phyloP scores from a whole-genome alignment of 192 early-diverging fungal species.

The Helicostylum pulchrum region DNA sequence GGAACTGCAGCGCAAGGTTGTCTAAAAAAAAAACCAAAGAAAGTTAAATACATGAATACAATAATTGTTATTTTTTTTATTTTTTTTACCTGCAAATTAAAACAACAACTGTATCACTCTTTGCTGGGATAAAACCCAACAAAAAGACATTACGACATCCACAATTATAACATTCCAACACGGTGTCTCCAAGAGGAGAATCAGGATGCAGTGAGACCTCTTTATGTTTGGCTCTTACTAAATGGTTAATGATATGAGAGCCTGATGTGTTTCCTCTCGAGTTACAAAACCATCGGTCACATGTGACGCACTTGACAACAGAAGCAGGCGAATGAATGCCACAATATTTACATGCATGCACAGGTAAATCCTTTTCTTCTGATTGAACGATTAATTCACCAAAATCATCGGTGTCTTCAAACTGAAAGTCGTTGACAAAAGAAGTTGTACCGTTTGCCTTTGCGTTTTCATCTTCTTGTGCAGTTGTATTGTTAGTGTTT shows the following conservation, averaged over 20 bases:
- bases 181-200: slow-evolving; percentile 90
- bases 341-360: slow-evolving; percentile 91
- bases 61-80: background rate
- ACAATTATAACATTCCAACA: slow-evolving; percentile 98
- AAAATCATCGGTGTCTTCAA: slow-evolving; percentile 54
- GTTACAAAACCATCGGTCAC: slow-evolving; percentile 98
- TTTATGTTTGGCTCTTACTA: slow-evolving; percentile 91
- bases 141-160: slow-evolving; percentile 92
- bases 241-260: slow-evolving; percentile 93
- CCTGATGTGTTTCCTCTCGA: slow-evolving; percentile 83
- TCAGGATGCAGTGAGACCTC: slow-evolving; percentile 92
- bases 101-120: slow-evolving; percentile 96
- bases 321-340: slow-evolving; percentile 84
- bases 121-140: slow-evolving; percentile 98
- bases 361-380: slow-evolving; percentile 59
- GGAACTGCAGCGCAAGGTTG: slow-evolving; percentile 90
- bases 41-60: background rate
- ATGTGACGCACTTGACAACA: slow-evolving; percentile 90
- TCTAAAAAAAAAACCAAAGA: slow-evolving; percentile 38
- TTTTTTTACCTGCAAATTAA: slow-evolving; percentile 80
- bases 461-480: slow-evolving; percentile 19
- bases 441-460: slow-evolving; percentile 4
- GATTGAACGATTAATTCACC: slow-evolving; percentile 46
- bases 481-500: slow-evolving; percentile 25
- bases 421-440: slow-evolving; percentile 33